These are phyloP conservation scores for Daldinia sp. DNA, from an alignment of 2,329 filamentous ascomycete species.

Conservation along the genomic window DNA sequence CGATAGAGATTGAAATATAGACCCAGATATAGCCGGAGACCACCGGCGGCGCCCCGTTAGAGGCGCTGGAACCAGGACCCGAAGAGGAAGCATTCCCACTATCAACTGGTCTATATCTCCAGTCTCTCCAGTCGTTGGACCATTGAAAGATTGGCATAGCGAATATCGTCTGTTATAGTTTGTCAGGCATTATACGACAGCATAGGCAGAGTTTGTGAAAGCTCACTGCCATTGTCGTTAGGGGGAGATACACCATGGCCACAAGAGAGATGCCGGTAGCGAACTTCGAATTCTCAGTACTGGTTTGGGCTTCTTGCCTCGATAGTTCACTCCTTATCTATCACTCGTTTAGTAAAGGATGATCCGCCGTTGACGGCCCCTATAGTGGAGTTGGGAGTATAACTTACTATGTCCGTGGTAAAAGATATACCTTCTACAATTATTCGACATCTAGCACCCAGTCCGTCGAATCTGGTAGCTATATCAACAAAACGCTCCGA, in stretches of 20 bases:
- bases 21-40: conserved; percentile 15
- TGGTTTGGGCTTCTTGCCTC: background rate
- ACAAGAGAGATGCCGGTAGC: conserved; percentile 3
- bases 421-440: conserved; percentile 3
- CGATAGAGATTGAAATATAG: background rate
- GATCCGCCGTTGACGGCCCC: too few relatives aligned
- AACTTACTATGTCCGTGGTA: conserved; percentile 16
- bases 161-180: conserved; percentile 13
- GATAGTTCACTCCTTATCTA: conserved; percentile 2
- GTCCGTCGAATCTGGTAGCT: background rate
- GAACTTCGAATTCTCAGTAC: background rate
- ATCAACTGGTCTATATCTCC: conserved; percentile 6
- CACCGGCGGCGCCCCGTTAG: background rate
- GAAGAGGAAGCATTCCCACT: background rate
- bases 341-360: background rate
- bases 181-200: background rate
- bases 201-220: too few relatives aligned
- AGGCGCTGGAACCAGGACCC: background rate
- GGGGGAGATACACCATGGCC: conserved; percentile 18
- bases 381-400: background rate
- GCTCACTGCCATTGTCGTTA: conserved; percentile 11
- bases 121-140: conserved; percentile 24
- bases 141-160: conserved; percentile 25
- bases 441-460: conserved; percentile 1
- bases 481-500: conserved; percentile 18